Base-by-base conservation (phyloP, 176 grass and related monocot genomes). In the Neostapfia colusana region DNA sequence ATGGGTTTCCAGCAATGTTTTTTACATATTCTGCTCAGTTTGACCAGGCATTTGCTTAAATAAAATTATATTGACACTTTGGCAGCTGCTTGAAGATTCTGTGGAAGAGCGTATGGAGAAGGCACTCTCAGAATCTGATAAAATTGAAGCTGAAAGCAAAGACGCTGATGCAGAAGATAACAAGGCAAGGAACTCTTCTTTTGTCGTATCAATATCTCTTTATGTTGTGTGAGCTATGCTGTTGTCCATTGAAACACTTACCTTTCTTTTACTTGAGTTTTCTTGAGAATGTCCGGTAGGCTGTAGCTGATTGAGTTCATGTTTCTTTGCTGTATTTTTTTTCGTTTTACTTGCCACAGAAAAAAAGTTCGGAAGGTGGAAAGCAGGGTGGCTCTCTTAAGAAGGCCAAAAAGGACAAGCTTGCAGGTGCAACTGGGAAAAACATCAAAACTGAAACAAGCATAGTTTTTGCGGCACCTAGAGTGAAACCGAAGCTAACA, bases 11-110 rank as follows among this genome's bases (percentile, higher is more conserved):
- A 43, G 24, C 51, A 8, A 60, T 15, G 36, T 69, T 72, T 48
- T 24, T 26, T 21, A 62, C 23, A 79, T 41, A 36, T 76, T 40
- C 41, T 72, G 39, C 68, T 67, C 56, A 31, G 31, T 31, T 57
- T 74, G 2, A 57, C 55, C 31, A 20, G 34, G 13, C 21, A 66
- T 69, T 77, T 76, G 26, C 31, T 78, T 48, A 67, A 62, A 59
- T 79, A 42, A 67, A 80, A 69, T 86, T 25, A n/a, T 72, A 56
- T 51, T 75, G n/a, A n/a, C n/a, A n/a, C n/a, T n/a, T n/a, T n/a
- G 78, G 34, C 82, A 94, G 95, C 90, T 98, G 82, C 95, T 98
- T 82, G 91, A 98, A 90, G 95, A 98, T 92, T 90, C 91, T 66
- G 84, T 94, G 79, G 95, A 92, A 85, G 95, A 92, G 69, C 76